Percentiles rank a stretch among this genome's conserved stretches.
Conservation (phyloP, 805 yeast genomes). For the Candida pseudoglaebosa region DNA sequence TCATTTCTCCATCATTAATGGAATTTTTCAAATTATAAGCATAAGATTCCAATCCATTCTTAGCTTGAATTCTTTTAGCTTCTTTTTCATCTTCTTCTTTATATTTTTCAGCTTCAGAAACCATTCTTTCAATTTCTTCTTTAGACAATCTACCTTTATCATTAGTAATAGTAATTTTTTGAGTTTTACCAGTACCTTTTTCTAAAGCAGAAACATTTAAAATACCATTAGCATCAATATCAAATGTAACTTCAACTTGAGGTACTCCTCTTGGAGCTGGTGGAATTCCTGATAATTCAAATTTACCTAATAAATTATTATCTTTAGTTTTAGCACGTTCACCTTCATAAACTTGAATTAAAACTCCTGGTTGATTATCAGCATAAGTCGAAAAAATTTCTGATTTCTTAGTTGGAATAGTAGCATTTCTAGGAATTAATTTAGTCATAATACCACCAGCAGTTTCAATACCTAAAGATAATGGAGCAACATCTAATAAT, state of each 20-base stretch:
- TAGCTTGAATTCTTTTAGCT: conserved; percentile 81
- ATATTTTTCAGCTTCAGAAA: conserved; percentile 91
- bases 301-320: conserved; percentile 84
- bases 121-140: conserved; percentile 97
- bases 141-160: conserved; percentile 92
- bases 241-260: conserved; percentile 87
- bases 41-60: conserved; percentile 84
- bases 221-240: conserved; percentile 82
- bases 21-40: conserved; percentile 79
- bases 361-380: conserved; percentile 93
- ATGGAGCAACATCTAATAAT: conserved; percentile 88
- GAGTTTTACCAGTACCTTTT: conserved; percentile 90
- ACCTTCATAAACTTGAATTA: conserved; percentile 93
- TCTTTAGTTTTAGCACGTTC: conserved; percentile 94
- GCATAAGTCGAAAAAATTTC: conserved; percentile 95
- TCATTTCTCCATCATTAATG: conserved; percentile 44
- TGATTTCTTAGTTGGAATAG: conserved; percentile 92
- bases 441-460: conserved; percentile 98
- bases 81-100: conserved; percentile 87
- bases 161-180: conserved; percentile 86
- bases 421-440: conserved; percentile 89
- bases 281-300: conserved; percentile 82
- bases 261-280: conserved; percentile 93
- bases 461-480: conserved; percentile 93
- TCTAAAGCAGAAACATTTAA: conserved; percentile 84